Evolutionary conservation across 2,329 filamentous ascomycete species (phyloP), one percentile per base, ranked within the genome.

Genomic region (Emmonsiellopsis sp.): DNA sequence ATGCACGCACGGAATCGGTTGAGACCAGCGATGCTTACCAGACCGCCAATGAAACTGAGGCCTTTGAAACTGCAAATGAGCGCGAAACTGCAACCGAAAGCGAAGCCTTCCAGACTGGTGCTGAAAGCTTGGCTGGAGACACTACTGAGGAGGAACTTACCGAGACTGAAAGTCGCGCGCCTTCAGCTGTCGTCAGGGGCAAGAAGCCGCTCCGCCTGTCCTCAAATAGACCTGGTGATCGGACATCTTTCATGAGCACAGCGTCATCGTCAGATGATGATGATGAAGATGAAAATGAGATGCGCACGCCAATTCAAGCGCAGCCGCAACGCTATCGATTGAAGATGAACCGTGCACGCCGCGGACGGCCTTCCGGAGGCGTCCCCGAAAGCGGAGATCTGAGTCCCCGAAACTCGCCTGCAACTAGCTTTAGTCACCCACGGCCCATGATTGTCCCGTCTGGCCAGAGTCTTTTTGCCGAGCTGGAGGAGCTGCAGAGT

Each of bases 81-180:
- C 83, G 83, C 32, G 80, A 80, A 53, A 79, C 74, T 6, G 81
- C 77, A 10, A 95, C 89, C 0, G 91, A 95, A 71, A 95, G 90
- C 9, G 92, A 97, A 61, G 89, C 89, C 58, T 97, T 97, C 81
- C 87, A 95, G 67, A 96, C 92, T 3, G 90, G 88, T n/a, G 82
- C 84, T 13, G 93, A 97, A 65, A 83, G 77, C 56, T 72, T 84
- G 58, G 77, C 76, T 52, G 78, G 78, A 62, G 87, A 88, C 13
- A 90, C 85, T 63, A 86, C 83, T 53, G 88, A 89, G 57, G 88
- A 89, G 56, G 86, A 90, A 60, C 75, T 87, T 47, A 95, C 90
- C 0, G 92, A 95, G 71, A 97, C 91, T 0, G 92, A 96, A 67
- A 79, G 77, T 51, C 74, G 63, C 13, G 46, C 17, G 2, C 34